Conservation (phyloP, 208 protist genomes). For the Acanthamoeba lenticulata region DNA sequence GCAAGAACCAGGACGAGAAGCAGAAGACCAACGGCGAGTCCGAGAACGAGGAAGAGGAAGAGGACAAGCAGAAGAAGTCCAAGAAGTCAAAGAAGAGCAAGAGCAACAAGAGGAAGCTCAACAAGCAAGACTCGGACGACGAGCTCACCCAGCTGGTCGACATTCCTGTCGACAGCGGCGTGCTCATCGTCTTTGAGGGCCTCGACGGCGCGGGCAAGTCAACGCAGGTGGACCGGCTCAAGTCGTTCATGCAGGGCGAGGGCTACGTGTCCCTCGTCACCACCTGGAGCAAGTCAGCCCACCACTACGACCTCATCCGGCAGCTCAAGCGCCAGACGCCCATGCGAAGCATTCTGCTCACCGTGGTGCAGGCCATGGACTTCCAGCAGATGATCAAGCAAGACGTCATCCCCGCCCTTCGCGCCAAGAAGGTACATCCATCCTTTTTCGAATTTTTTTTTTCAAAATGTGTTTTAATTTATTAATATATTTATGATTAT, state of each 20-base stretch:
- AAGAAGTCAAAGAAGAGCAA: background rate
- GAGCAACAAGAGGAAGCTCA: background rate
- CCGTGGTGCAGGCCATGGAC: constrained; percentile 66
- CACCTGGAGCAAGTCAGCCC: constrained; percentile 62
- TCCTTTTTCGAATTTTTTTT: background rate
- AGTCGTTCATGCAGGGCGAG: constrained; percentile 60
- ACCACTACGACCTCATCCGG: constrained; percentile 59
- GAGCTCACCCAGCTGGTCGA: background rate
- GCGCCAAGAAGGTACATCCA: background rate
- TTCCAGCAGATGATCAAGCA: constrained; percentile 69
- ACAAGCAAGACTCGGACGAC: background rate
- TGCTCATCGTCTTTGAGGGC: constrained; percentile 64
- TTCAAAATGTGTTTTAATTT: too few species aligned
- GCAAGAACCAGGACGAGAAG: background rate
- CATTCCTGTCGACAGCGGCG: constrained; percentile 33
- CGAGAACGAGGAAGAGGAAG: background rate
- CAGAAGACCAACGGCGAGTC: background rate
- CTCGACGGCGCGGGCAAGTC: constrained; percentile 69
- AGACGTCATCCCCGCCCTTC: constrained; percentile 51
- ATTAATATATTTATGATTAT: background rate
- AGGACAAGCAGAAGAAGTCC: background rate
- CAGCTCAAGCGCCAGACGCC: constrained; percentile 46
- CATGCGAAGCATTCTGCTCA: constrained; percentile 64
- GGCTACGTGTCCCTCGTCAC: constrained; percentile 59
- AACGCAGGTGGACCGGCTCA: constrained; percentile 58